Conservation (phyloP, 202 grass and related monocot genomes). For the Bolboschoenoplectus hybrid region DNA sequence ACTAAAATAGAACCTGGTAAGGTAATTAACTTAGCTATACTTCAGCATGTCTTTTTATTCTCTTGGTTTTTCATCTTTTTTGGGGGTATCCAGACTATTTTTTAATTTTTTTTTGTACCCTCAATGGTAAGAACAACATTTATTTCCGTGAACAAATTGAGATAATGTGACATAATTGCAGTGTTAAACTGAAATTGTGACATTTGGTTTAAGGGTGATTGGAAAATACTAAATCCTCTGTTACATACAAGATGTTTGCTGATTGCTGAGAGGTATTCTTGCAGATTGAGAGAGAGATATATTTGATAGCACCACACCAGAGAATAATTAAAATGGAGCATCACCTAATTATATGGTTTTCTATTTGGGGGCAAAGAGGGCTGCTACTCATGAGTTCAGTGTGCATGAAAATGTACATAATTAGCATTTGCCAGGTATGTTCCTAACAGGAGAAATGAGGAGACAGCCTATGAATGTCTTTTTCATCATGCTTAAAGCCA, state of each 20-base stretch:
- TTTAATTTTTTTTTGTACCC: not conserved
- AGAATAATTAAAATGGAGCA: constrained; percentile 14
- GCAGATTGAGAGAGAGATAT: not conserved
- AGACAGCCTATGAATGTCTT: constrained; percentile 34
- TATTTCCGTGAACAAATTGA: not conserved
- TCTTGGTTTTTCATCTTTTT: not conserved
- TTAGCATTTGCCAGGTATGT: constrained; percentile 34
- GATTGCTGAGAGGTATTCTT: not conserved
- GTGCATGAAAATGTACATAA: not conserved
- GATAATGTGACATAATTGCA: not conserved
- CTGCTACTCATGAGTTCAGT: constrained; percentile 9
- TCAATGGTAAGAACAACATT: not conserved
- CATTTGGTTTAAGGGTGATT: not conserved
- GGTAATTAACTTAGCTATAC: not conserved
- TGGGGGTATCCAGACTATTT: not conserved
- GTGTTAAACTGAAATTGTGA: not conserved
- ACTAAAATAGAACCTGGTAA: not conserved
- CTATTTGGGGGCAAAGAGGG: constrained; percentile 13
- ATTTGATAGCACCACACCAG: not conserved
- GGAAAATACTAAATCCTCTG: not conserved
- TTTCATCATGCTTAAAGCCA: constrained; percentile 25
- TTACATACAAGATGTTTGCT: constrained; percentile 1
- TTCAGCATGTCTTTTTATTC: not conserved
- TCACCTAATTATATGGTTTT: constrained; percentile 20
- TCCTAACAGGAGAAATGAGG: constrained; percentile 13